Conservation (phyloP, 108 stramenopile genomes). For the Nitzschia palea region DNA sequence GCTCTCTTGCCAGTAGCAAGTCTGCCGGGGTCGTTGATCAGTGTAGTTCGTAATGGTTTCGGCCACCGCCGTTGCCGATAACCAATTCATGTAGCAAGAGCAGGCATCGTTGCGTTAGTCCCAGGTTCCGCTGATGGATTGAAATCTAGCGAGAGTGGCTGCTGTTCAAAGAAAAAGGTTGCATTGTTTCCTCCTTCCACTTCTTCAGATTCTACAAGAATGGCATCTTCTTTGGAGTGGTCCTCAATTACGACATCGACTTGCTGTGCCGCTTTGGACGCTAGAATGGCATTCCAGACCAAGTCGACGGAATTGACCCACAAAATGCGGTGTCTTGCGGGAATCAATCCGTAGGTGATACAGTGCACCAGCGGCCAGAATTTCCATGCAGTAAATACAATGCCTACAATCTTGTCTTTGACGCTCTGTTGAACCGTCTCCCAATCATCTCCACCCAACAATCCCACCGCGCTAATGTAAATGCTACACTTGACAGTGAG, state of each 20-base stretch:
- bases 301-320: conserved; percentile 94
- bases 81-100: background rate
- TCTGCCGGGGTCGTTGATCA: no score
- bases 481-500: conserved; percentile 87
- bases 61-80: no score
- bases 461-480: conserved; percentile 84
- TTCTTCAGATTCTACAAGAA: background rate
- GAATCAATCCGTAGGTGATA: conserved; percentile 84
- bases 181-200: background rate
- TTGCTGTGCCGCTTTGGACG: conserved; percentile 57
- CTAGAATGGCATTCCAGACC: conserved; percentile 89
- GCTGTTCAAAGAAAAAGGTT: background rate
- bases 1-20: no score
- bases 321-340: conserved; percentile 89
- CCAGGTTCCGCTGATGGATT: background rate
- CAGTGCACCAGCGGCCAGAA: conserved; percentile 96
- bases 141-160: background rate
- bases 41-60: no score
- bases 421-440: conserved; percentile 63
- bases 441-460: conserved; percentile 71
- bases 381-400: conserved; percentile 92
- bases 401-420: conserved; percentile 71
- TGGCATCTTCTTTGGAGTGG: background rate
- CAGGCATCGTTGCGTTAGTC: background rate
- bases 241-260: conserved; percentile 6